These are phyloP conservation scores for Cyclotella choctawhatcheeana DNA, from an alignment of 108 stramenopile genomes.

Conservation along the genomic window DNA sequence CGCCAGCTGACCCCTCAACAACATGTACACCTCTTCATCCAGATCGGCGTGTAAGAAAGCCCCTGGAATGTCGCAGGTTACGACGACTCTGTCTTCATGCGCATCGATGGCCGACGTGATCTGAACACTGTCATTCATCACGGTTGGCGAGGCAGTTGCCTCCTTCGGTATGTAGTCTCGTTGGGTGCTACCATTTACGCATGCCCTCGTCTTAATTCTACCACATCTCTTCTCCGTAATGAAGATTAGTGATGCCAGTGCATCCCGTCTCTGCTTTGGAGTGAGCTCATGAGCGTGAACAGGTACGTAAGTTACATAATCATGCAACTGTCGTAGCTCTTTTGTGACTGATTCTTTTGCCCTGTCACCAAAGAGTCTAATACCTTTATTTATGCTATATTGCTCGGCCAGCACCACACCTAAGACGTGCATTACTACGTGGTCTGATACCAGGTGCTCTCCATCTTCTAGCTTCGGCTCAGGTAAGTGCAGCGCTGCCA, in stretches of 20 bases:
- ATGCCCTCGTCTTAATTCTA: slow-evolving; percentile 34
- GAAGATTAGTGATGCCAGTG: neutral
- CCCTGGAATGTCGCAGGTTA: neutral
- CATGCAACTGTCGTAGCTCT: neutral
- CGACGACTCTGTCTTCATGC: neutral
- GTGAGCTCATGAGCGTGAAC: neutral
- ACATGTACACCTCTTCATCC: slow-evolving; percentile 32
- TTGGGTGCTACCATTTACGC: neutral
- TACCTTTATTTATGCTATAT: neutral
- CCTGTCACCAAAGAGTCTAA: neutral
- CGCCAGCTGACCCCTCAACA: slow-evolving; percentile 14
- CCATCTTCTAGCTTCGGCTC: neutral
- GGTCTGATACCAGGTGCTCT: neutral
- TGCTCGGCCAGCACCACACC: neutral
- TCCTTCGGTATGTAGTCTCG: neutral
- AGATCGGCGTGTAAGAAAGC: neutral
- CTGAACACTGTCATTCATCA: slow-evolving; percentile 22
- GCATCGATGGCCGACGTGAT: slow-evolving; percentile 19
- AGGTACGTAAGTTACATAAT: neutral
- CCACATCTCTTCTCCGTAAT: slow-evolving; percentile 6
- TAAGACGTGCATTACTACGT: neutral
- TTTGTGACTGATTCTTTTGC: neutral
- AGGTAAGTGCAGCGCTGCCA: neutral
- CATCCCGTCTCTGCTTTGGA: neutral
- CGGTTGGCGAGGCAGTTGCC: slow-evolving; percentile 38